Conservation (phyloP, 2,329 filamentous ascomycete genomes). For the Biscogniauxia marginata region DNA sequence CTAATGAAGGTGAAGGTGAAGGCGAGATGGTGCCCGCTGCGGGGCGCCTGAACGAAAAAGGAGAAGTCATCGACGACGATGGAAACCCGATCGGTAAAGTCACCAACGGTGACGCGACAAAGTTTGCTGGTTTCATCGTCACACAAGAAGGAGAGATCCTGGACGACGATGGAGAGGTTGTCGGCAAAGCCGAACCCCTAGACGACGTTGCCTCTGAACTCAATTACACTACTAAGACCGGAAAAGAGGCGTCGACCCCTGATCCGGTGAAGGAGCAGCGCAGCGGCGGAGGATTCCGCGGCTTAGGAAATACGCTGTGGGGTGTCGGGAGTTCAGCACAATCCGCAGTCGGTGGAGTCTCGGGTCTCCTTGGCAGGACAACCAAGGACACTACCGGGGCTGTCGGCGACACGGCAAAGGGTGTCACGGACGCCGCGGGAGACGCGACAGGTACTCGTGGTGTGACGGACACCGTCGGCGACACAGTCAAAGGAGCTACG, state of each 20-base stretch:
- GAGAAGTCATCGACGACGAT: conserved; percentile 56
- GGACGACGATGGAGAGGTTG: conserved; percentile 30
- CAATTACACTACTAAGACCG: conserved; percentile 31
- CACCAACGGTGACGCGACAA: conserved; percentile 28
- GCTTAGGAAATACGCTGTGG: conserved; percentile 21
- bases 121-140: conserved; percentile 33
- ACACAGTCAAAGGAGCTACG: conserved; percentile 18
- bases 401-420: conserved; percentile 23
- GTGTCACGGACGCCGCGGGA: conserved; percentile 23
- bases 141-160: conserved; percentile 37
- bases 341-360: conserved; percentile 20
- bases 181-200: conserved; percentile 34
- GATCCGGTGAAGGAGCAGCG: background rate
- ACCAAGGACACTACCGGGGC: conserved; percentile 22
- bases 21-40: conserved; percentile 36
- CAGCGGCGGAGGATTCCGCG: conserved; percentile 10
- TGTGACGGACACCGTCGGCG: conserved; percentile 22
- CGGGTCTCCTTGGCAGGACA: conserved; percentile 22
- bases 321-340: conserved; percentile 23
- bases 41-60: conserved; percentile 49
- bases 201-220: conserved; percentile 31
- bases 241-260: conserved; percentile 7
- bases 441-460: conserved; percentile 23
- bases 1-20: conserved; percentile 26
- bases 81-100: conserved; percentile 46